A percentile compares a stretch with the other conserved stretches of the same genome.
phyloP scores from a whole-genome alignment of 176 grass and related monocot species.

The Chrysopogon serrulatus region DNA sequence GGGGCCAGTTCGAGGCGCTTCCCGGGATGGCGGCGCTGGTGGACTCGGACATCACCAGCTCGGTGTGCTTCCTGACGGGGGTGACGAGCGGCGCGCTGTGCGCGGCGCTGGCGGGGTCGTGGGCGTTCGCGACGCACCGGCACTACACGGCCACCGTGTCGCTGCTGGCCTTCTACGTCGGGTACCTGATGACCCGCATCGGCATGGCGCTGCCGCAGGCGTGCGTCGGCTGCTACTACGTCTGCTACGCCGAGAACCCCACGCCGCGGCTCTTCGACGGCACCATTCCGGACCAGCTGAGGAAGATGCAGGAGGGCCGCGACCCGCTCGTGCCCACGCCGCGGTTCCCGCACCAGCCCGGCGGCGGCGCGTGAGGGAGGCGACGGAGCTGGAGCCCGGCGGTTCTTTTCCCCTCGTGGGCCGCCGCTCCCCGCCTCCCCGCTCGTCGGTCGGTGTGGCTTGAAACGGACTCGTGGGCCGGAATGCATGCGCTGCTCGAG shows the following conservation, averaged over 20 bases:
- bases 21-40: slow-evolving; percentile 69
- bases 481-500: neutral
- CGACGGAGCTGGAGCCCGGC: neutral
- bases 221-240: slow-evolving; percentile 92
- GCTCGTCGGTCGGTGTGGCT: neutral
- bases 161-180: slow-evolving; percentile 86
- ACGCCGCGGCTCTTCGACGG: slow-evolving; percentile 51
- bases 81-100: slow-evolving; percentile 86
- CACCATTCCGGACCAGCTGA: slow-evolving; percentile 46
- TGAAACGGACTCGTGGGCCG: neutral
- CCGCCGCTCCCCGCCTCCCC: neutral
- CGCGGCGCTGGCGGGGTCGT: slow-evolving; percentile 62
- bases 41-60: slow-evolving; percentile 96
- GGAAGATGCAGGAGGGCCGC: slow-evolving; percentile 20
- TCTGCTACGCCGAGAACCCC: slow-evolving; percentile 93
- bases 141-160: slow-evolving; percentile 90
- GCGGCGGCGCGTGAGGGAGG: slow-evolving; percentile 25
- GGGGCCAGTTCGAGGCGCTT: slow-evolving; percentile 65
- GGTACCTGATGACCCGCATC: slow-evolving; percentile 98
- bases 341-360: slow-evolving; percentile 59
- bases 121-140: slow-evolving; percentile 62
- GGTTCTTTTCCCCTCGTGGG: neutral
- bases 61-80: slow-evolving; percentile 87
- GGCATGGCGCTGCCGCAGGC: slow-evolving; percentile 98
- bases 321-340: slow-evolving; percentile 51